Evolutionary conservation across 208 protist genomes (phyloP), one percentile per base, ranked within the genome.

Genomic region (Trypanosoma conorhini): DNA sequence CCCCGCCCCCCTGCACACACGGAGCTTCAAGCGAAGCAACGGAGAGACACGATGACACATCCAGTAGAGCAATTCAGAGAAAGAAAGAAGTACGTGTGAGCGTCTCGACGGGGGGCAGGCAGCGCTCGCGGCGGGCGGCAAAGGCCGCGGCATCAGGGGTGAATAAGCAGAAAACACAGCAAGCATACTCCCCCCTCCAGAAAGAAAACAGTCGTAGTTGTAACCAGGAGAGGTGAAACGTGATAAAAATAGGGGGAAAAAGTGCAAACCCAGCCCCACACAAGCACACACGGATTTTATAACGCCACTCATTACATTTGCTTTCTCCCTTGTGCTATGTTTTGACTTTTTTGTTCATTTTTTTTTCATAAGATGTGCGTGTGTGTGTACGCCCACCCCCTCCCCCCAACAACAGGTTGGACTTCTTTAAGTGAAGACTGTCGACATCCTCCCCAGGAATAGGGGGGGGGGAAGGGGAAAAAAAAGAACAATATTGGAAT

Each of bases 171-270:
- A 33, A 24, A 31, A 19, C 10, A 35, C 42, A 66, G 38, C 57
- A 9, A 5, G 68, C 54, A 3, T 24, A 2, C 61, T 24, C 30
- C 5, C 31, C 35, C 5, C 22, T 13, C 64, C 30, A 55, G 5
- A 73, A 62, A 31, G 35, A 66, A 24, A 15, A 57, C 8, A 35
- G 44, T 28, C 51, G 26, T 2, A 56, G 51, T 26, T 60, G 44
- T 42, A 62, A 72, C 65, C 21, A 59, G 13, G 2, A 22, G 31
- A 33, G 13, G 31, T 4, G 31, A 22, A 59, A 31, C 21, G 10
- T 59, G 52, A 64, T 42, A 72, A 26, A 55, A 57, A 67, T 24
- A 52, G 38, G 64, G 74, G 51, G 62, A 76, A 57, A 76, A 51
- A 73, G 66, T 70, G 38, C 31, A 55, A 38, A 42, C 33, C 15